Conservation (phyloP, 2,329 filamentous ascomycete genomes). For the Alternaria rosae region DNA sequence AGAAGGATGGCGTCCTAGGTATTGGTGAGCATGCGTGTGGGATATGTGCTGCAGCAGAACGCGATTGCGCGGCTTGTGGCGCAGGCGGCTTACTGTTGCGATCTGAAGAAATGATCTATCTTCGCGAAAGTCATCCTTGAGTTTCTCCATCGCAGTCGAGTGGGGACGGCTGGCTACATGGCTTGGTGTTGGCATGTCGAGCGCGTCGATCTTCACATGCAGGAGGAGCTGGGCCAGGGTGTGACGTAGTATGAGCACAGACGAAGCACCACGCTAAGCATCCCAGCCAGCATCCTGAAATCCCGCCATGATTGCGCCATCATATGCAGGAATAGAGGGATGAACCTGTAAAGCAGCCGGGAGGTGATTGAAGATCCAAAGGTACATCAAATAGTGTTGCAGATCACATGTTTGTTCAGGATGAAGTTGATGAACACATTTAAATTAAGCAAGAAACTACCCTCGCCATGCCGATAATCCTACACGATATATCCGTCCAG, state of each 20-base stretch:
- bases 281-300: slow-evolving; percentile 1
- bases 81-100: slow-evolving; percentile 28
- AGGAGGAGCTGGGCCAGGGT: background rate
- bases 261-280: slow-evolving; percentile 33
- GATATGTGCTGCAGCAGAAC: background rate
- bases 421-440: slow-evolving; percentile 3
- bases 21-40: slow-evolving; percentile 14
- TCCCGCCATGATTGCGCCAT: background rate
- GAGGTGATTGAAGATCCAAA: background rate
- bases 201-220: slow-evolving; percentile 36
- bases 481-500: slow-evolving; percentile 20
- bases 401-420: background rate
- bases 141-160: slow-evolving; percentile 28
- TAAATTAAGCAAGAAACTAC: slow-evolving; percentile 19
- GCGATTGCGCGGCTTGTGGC: background rate
- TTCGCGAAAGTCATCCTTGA: slow-evolving; percentile 28
- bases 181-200: slow-evolving; percentile 10
- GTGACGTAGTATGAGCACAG: slow-evolving; percentile 42
- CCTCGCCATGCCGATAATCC: slow-evolving; percentile 18
- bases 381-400: background rate
- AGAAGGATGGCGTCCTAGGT: slow-evolving; percentile 60
- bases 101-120: slow-evolving; percentile 21
- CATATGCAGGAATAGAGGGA: slow-evolving; percentile 1
- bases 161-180: slow-evolving; percentile 1
- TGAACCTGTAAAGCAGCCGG: slow-evolving; percentile 8